Conservation (phyloP, 129 eudicot species). For the Flaveria robusta region DNA sequence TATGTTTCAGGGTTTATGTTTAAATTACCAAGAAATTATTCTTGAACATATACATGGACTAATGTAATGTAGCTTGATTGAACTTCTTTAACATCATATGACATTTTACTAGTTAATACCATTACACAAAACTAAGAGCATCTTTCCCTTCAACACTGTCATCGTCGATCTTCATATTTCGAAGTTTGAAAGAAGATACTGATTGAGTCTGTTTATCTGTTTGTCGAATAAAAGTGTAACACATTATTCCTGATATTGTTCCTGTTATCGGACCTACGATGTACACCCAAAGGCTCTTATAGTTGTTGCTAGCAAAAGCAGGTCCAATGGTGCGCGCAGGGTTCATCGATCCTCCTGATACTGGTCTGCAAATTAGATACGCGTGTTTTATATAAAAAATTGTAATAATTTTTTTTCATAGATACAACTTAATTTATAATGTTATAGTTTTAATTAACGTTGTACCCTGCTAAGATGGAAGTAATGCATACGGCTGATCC, state of each 20-base stretch:
- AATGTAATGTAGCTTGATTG: slow-evolving; percentile 25
- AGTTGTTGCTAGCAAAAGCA: too few relatives aligned
- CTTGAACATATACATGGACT: background rate
- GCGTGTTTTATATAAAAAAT: background rate
- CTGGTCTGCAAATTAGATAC: too few relatives aligned
- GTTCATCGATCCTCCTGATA: too few relatives aligned
- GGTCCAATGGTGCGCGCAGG: too few relatives aligned
- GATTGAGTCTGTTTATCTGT: slow-evolving; percentile 10
- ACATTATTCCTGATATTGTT: too few relatives aligned
- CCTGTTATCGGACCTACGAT: too few relatives aligned
- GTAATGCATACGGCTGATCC: slow-evolving; percentile 40
- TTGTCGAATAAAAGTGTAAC: too few relatives aligned
- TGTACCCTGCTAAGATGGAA: slow-evolving; percentile 86
- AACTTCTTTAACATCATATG: background rate
- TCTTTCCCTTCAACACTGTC: slow-evolving; percentile 21
- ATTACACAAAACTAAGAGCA: slow-evolving; percentile 33
- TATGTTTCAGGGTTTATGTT: too few relatives aligned
- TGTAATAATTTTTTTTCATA: background rate
- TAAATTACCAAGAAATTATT: background rate
- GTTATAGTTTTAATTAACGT: background rate
- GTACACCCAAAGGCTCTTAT: too few relatives aligned
- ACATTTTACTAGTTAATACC: background rate
- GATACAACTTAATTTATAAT: background rate
- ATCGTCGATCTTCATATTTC: slow-evolving; percentile 44
- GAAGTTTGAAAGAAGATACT: slow-evolving; percentile 45